Base-by-base conservation (phyloP, 805 yeast genomes). In the Candida oleophila region DNA sequence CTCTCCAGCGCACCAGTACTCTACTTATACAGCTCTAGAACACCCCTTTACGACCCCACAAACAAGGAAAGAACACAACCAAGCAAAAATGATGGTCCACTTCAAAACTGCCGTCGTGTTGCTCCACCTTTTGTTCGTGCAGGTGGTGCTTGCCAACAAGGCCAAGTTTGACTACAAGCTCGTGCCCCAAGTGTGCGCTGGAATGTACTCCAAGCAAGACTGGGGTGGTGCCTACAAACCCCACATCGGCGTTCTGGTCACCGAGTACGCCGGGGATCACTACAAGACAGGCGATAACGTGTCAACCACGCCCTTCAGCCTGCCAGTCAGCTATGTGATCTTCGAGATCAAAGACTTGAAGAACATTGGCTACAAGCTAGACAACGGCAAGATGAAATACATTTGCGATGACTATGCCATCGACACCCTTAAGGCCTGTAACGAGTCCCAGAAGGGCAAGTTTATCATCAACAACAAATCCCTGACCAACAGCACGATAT, bases 191-290 rank as follows among this genome's bases (percentile, higher is more conserved):
- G 80, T 81, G 21, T 92, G 99, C 64, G 77, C 90, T 3, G 99
- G 99, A 32, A 85, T 92, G 83, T 92, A 92, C 68, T 79, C 91
- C 46, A 83, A 83, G 55, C 73, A 80, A 41, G 96, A 91, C 59
- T 88, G 96, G 91, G 86, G 89, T 42, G 99, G 99, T 32, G 73
- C 76, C 21, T 66, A 71, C 8, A 83, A 81, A 49, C 69, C 57
- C 35, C 70, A 60, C 38, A 66, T 71, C 22, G 66, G 59, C 22
- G 49, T 74, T 41, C 55, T 56, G 20, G 64, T 68, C 40, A 52
- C 50, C 16, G 54, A 56, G 20, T 67, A 54, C 46, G 68, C 64
- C 43, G 53, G 55, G n/a, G 55, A 65, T 18, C 62, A 61, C 42
- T 62, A 54, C 47, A 61, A 60, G 9, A 66, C 67, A 2, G 18